A percentile compares a stretch with the other conserved stretches of the same genome.
Evolutionary conservation across 805 yeast genomes (phyloP).

Genomic region (Hanseniaspora pseudoguilliermondii): DNA sequence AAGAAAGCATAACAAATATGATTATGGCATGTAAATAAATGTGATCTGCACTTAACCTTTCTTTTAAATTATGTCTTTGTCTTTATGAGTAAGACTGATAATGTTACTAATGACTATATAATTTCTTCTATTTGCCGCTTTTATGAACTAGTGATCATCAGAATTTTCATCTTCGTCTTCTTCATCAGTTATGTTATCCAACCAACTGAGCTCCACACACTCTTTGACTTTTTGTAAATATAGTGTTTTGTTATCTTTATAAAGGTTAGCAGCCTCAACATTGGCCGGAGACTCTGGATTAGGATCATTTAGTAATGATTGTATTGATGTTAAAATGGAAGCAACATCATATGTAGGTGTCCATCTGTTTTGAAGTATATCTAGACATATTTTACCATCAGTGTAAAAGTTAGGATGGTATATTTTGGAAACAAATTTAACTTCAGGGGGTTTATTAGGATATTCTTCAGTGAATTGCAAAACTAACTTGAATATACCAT

Average conservation of each 20-base stretch:
- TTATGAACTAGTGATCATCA: not conserved
- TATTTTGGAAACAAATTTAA: constrained; percentile 84
- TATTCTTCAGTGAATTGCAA: constrained; percentile 92
- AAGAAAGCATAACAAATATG: not conserved
- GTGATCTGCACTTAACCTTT: not conserved
- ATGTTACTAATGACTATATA: not conserved
- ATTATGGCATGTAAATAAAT: not conserved
- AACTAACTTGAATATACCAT: constrained; percentile 81
- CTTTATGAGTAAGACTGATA: not conserved
- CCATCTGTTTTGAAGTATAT: constrained; percentile 94
- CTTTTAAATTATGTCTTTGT: not conserved
- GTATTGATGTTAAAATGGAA: constrained; percentile 84
- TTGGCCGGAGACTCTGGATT: constrained; percentile 94
- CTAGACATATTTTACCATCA: constrained; percentile 87
- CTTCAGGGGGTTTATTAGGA: constrained; percentile 93
- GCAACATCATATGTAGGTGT: constrained; percentile 97
- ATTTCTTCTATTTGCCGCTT: not conserved
- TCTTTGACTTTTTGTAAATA: constrained; percentile 84
- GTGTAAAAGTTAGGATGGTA: constrained; percentile 97
- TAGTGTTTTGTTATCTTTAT: constrained; percentile 88
- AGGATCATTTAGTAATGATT: constrained; percentile 86
- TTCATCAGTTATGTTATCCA: constrained; percentile 47
- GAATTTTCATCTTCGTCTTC: constrained; percentile 29
- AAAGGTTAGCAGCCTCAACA: constrained; percentile 91
- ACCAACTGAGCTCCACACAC: constrained; percentile 91